Evolutionary conservation across 805 yeast species (phyloP).

Genomic region (Ascoidea tarda): DNA sequence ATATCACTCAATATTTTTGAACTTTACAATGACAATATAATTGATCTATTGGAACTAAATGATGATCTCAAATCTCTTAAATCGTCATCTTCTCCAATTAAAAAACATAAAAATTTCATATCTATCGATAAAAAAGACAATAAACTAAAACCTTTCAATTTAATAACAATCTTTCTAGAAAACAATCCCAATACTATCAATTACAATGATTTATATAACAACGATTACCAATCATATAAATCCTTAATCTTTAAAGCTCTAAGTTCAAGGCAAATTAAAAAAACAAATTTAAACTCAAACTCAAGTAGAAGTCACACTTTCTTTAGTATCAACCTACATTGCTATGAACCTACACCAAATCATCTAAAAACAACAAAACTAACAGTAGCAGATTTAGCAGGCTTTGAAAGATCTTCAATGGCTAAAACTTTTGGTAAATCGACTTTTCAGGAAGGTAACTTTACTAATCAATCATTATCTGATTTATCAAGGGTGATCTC

Average conservation of each 20-base stretch:
- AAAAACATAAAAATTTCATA: constrained; percentile 20
- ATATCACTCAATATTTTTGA: constrained; percentile 39
- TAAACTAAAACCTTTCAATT: constrained; percentile 27
- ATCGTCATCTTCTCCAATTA: constrained; percentile 10
- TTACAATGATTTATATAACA: constrained; percentile 25
- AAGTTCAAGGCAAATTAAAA: constrained; percentile 23
- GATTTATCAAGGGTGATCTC: constrained; percentile 35
- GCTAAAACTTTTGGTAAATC: constrained; percentile 28
- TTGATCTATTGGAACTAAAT: constrained; percentile 19
- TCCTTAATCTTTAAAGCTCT: constrained; percentile 25
- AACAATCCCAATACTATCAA: constrained; percentile 29
- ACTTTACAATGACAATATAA: constrained; percentile 31
- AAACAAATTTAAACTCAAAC: constrained; percentile 27
- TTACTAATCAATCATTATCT: constrained; percentile 33
- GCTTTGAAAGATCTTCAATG: constrained; percentile 33
- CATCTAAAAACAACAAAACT: constrained; percentile 20
- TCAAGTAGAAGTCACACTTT: constrained; percentile 43
- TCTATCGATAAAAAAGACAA: constrained; percentile 27
- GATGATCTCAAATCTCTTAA: constrained; percentile 11
- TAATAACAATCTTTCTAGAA: constrained; percentile 25
- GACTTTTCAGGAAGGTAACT: constrained; percentile 31
- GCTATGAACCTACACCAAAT: not conserved
- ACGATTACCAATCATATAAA: constrained; percentile 22
- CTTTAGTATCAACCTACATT: constrained; percentile 25
- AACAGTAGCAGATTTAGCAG: constrained; percentile 38